Evolutionary conservation across 768 basidiomycete genomes (phyloP).

Genomic region (Lyophyllum shimeji): DNA sequence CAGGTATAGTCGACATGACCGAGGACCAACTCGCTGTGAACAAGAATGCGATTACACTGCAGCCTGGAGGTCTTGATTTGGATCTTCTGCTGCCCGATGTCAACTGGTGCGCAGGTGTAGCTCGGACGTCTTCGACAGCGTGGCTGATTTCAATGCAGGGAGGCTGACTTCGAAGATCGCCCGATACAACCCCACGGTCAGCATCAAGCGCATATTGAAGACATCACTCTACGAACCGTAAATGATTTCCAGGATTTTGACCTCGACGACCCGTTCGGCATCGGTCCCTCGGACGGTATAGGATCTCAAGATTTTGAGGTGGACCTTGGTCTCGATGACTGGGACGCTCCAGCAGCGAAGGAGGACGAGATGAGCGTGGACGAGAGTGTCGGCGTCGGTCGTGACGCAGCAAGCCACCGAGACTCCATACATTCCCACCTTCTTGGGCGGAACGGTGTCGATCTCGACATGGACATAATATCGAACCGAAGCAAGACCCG

Average conservation of each 20-base stretch:
- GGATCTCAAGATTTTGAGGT: conserved; percentile 83
- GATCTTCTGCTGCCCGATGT: conserved; percentile 79
- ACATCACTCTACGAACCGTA: conserved; percentile 82
- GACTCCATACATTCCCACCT: conserved; percentile 67
- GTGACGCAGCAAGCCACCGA: conserved; percentile 58
- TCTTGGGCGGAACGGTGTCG: conserved; percentile 42
- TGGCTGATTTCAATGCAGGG: conserved; percentile 46
- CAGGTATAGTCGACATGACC: conserved; percentile 93
- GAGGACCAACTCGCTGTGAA: conserved; percentile 90
- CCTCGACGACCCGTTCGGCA: conserved; percentile 72
- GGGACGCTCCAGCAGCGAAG: conserved; percentile 58
- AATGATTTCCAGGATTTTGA: conserved; percentile 72
- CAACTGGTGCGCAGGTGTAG: conserved; percentile 57
- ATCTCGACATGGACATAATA: conserved; percentile 61
- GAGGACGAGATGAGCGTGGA: conserved; percentile 55
- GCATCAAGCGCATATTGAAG: conserved; percentile 81
- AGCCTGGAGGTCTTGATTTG: conserved; percentile 73
- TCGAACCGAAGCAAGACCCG: conserved; percentile 60
- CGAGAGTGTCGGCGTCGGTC: conserved; percentile 72
- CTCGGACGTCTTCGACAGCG: not conserved
- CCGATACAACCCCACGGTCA: conserved; percentile 67
- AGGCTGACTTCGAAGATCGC: conserved; percentile 73
- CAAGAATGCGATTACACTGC: conserved; percentile 86
- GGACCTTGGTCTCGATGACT: conserved; percentile 70
- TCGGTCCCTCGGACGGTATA: conserved; percentile 79